Evolutionary conservation across 345 rosid genomes (phyloP), one percentile per base, ranked within the genome.

Genomic region (Melastoma malabathricum): DNA sequence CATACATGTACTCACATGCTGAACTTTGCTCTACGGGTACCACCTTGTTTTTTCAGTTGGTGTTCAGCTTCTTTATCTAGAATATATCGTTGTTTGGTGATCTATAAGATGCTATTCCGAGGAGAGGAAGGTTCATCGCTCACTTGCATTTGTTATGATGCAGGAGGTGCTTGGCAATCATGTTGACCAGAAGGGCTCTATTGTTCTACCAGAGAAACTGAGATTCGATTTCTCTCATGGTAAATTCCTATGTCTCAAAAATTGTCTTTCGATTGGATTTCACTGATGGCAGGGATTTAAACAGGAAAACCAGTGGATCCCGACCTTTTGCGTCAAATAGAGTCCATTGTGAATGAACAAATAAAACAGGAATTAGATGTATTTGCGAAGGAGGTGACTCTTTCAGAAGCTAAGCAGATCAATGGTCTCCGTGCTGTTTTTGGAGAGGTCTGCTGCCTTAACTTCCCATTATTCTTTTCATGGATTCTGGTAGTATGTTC

Each of bases 191-290:
- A 88, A 93, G 70, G 99, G 97, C 59, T 93, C 99, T 43, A 81
- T 88, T 43, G 97, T 93, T 69, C 94, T 93, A 54, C 95, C 94
- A 52, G 99, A 88, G 71, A 93, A 93, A 60, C 56, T 93, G 65
- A 78, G 99, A 75, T 93, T 76, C 62, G 99, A 93, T 72, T 93
- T 93, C 74, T 88, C 94, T 55, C 99, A 93, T 44, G 89, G 97
- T 93, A 79, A 69, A 29, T 29, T 29, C 38, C 38, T 5, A 29
- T 29, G 38, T 5, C 38, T 29, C 38, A 29, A 29, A 6, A 29
- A 29, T 29, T 6, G 9, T 29, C 8, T 29, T 10, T 10, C 9
- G 38, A 10, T 1, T 29, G 38, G 38, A 29, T 6, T 5, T 29
- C 3, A 29, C 38, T 29, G 38, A 29, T 10, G 38, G 38, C 38